Evolutionary conservation across 176 grass and related monocot species (phyloP).

Genomic region (Puya raimondii): DNA sequence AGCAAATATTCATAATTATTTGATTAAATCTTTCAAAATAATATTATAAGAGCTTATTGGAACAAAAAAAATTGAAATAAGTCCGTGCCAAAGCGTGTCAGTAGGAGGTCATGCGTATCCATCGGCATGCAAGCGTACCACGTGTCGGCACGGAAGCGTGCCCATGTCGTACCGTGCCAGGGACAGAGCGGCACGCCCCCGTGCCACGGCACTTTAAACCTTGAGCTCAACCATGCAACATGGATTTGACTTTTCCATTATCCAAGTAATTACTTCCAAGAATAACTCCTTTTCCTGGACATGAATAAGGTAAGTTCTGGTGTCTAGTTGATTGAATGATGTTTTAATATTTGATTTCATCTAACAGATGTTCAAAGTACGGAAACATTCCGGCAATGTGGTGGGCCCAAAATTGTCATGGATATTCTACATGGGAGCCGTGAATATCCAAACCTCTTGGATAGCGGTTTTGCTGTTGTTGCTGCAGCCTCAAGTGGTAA

Average conservation of each 20-base stretch:
- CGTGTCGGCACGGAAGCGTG: too few species aligned
- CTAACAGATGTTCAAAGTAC: slow-evolving; percentile 55
- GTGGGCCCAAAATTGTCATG: slow-evolving; percentile 51
- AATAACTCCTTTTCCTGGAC: neutral
- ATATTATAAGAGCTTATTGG: too few species aligned
- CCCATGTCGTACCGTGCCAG: too few species aligned
- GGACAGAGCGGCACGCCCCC: too few species aligned
- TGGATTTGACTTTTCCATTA: neutral
- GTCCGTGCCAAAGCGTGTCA: too few species aligned
- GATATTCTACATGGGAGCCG: slow-evolving; percentile 42
- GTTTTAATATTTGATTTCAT: slow-evolving; percentile 19
- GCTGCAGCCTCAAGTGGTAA: slow-evolving; percentile 55
- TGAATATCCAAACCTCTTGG: slow-evolving; percentile 48
- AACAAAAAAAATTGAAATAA: too few species aligned
- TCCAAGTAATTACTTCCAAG: neutral
- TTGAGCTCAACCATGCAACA: neutral
- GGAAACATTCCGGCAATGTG: slow-evolving; percentile 61
- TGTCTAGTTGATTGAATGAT: neutral
- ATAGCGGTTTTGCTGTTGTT: slow-evolving; percentile 60
- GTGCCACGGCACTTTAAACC: too few species aligned
- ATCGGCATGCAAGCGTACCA: too few species aligned
- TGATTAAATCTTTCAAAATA: too few species aligned
- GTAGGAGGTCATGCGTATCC: too few species aligned
- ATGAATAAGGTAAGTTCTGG: neutral
- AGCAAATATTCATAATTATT: too few species aligned